Evolutionary conservation across 140 eudicot species (phyloP).

Genomic region (Senecio squalidus): DNA sequence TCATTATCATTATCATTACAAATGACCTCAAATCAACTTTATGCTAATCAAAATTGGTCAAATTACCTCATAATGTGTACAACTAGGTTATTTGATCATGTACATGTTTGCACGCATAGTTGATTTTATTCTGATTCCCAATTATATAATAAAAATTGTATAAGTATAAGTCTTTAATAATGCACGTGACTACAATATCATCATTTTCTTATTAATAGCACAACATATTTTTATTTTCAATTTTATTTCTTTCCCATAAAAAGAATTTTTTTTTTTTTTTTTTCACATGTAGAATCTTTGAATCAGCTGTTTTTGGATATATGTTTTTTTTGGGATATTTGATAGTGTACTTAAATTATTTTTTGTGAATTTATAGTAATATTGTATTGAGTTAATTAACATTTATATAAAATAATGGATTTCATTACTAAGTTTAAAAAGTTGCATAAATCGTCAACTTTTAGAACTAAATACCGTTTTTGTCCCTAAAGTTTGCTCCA

Average conservation of each 20-base stretch:
- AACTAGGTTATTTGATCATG: not conserved
- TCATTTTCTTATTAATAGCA: slow-evolving; percentile 14
- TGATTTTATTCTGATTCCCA: slow-evolving; percentile 13
- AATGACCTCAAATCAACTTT: not conserved
- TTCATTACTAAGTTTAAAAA: no score
- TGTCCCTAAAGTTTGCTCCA: no score
- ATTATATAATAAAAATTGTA: slow-evolving; percentile 11
- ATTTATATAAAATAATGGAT: no score
- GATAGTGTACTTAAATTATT: no score
- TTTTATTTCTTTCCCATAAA: slow-evolving; percentile 8
- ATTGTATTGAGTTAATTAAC: no score
- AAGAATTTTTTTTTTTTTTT: slow-evolving; percentile 6
- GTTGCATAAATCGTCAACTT: no score
- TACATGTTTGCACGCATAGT: slow-evolving; percentile 11
- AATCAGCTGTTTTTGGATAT: slow-evolving; percentile 13
- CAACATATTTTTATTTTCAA: slow-evolving; percentile 12
- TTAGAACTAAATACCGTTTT: no score
- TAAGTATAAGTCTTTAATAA: no score
- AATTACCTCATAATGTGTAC: slow-evolving; percentile 5
- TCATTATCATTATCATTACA: not conserved
- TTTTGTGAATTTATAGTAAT: no score
- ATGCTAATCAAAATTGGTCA: not conserved
- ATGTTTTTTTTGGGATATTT: slow-evolving; percentile 4
- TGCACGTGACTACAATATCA: slow-evolving; percentile 18
- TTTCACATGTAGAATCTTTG: slow-evolving; percentile 8